A percentile compares a stretch with the other conserved stretches of the same genome.
Conservation (phyloP, 2,329 filamentous ascomycete species). For the Onygenales sp. region DNA sequence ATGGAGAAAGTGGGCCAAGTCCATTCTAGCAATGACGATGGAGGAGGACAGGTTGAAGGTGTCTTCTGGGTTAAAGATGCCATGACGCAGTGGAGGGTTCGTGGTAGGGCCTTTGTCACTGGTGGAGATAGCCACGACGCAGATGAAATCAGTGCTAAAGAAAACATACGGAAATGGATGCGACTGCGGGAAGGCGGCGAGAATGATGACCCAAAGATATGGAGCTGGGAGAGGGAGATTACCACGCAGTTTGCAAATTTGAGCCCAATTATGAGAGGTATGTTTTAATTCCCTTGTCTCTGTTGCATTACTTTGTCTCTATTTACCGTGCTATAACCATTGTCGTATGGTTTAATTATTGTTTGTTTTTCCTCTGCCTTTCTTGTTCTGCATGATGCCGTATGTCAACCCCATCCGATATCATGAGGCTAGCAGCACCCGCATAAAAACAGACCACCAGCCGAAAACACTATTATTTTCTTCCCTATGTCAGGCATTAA, state of each 20-base stretch:
- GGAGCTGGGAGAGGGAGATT: constrained; percentile 72
- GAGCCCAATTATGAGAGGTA: constrained; percentile 66
- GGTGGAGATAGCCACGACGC: constrained; percentile 57
- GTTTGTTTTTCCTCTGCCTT: too few species aligned
- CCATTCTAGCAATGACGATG: constrained; percentile 44
- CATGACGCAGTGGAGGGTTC: constrained; percentile 75
- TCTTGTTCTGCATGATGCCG: too few species aligned
- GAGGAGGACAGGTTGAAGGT: constrained; percentile 67
- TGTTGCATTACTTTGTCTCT: not conserved
- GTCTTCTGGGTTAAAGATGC: constrained; percentile 68
- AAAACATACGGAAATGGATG: constrained; percentile 51
- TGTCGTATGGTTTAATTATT: too few species aligned
- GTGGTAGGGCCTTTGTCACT: constrained; percentile 66
- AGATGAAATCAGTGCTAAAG: constrained; percentile 34
- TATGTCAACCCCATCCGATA: too few species aligned
- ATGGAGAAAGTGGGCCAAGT: constrained; percentile 78
- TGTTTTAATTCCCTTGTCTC: constrained; percentile 7
- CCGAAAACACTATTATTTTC: too few species aligned
- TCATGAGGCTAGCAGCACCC: too few species aligned
- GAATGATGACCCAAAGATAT: constrained; percentile 35
- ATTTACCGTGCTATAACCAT: not conserved
- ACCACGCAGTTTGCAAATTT: constrained; percentile 87
- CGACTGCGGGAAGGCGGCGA: constrained; percentile 32
- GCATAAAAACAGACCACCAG: too few species aligned
- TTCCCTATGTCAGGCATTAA: not conserved